These are phyloP conservation scores for Cenchrus purpureus DNA, from an alignment of 176 grass and related monocot species.

Conservation along the genomic window DNA sequence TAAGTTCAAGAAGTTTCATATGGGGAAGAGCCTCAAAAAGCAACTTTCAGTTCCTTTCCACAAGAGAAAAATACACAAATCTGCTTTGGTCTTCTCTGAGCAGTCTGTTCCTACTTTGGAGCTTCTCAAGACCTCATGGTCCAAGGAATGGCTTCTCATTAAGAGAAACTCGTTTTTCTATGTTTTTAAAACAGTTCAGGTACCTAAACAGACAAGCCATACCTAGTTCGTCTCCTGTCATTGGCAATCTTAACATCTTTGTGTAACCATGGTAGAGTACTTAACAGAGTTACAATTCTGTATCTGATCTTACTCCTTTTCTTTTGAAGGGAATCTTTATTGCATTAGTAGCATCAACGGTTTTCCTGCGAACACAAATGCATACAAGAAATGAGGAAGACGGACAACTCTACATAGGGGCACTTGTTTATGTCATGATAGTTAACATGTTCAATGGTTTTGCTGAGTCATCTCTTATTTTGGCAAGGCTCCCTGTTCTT, in stretches of 20 bases:
- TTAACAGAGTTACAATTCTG: slow-evolving; percentile 22
- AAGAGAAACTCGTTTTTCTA: slow-evolving; percentile 93
- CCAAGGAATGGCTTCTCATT: slow-evolving; percentile 97
- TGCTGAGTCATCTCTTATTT: slow-evolving; percentile 70
- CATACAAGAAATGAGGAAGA: slow-evolving; percentile 61
- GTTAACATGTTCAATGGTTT: slow-evolving; percentile 94
- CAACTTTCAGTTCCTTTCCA: slow-evolving; percentile 77
- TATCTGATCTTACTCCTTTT: slow-evolving; percentile 31
- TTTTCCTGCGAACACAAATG: slow-evolving; percentile 72
- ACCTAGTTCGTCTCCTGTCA: slow-evolving; percentile 2
- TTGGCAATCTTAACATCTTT: slow-evolving; percentile 16
- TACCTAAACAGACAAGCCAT: slow-evolving; percentile 32
- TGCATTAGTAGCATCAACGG: slow-evolving; percentile 66
- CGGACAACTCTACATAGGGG: slow-evolving; percentile 78
- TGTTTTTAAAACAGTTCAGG: slow-evolving; percentile 87
- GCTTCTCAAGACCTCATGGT: slow-evolving; percentile 76
- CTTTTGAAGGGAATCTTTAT: slow-evolving; percentile 61
- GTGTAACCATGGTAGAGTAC: not conserved
- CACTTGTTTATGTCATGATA: slow-evolving; percentile 79
- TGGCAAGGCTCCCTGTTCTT: slow-evolving; percentile 80
- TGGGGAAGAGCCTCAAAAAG: slow-evolving; percentile 63
- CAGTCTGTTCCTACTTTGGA: slow-evolving; percentile 62
- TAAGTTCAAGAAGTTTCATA: slow-evolving; percentile 70
- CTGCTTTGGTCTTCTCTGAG: slow-evolving; percentile 79
- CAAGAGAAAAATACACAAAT: slow-evolving; percentile 71